phyloP scores from a whole-genome alignment of 2,329 filamentous ascomycete genomes.

The Calonectria henricotiae region DNA sequence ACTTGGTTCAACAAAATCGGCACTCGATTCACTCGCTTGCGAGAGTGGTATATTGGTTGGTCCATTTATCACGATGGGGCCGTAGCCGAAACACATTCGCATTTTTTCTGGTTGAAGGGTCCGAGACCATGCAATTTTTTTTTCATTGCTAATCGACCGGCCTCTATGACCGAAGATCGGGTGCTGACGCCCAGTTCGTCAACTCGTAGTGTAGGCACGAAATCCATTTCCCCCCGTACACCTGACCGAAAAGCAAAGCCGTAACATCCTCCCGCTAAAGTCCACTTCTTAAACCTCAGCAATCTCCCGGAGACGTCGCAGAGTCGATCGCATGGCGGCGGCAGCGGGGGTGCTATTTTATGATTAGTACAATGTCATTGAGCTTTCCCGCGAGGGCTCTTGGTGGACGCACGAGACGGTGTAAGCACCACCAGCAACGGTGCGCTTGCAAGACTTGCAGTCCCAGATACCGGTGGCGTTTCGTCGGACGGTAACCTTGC shows the following conservation, averaged over 20 bases:
- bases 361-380: conserved; percentile 51
- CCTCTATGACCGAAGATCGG: conserved; percentile 61
- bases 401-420: conserved; percentile 87
- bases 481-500: conserved; percentile 94
- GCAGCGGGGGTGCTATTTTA: conserved; percentile 87
- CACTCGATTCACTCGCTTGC: conserved; percentile 12
- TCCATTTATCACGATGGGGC: conserved; percentile 35
- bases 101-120: conserved; percentile 49
- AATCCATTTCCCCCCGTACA: conserved; percentile 65
- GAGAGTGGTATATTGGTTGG: conserved; percentile 33
- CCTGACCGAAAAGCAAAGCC: conserved; percentile 66
- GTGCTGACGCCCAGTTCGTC: conserved; percentile 62
- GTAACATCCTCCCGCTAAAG: conserved; percentile 56
- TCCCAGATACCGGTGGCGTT: conserved; percentile 96
- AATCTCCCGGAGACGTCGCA: conserved; percentile 97
- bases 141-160: conserved; percentile 65
- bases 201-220: conserved; percentile 63
- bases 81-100: conserved; percentile 19
- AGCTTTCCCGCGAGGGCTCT: conserved; percentile 1
- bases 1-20: neutral
- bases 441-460: conserved; percentile 97
- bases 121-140: conserved; percentile 59
- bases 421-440: conserved; percentile 83
- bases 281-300: conserved; percentile 83
- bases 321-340: conserved; percentile 94